phyloP scores from a whole-genome alignment of 2,329 filamentous ascomycete genomes.

The Beauveria australis region DNA sequence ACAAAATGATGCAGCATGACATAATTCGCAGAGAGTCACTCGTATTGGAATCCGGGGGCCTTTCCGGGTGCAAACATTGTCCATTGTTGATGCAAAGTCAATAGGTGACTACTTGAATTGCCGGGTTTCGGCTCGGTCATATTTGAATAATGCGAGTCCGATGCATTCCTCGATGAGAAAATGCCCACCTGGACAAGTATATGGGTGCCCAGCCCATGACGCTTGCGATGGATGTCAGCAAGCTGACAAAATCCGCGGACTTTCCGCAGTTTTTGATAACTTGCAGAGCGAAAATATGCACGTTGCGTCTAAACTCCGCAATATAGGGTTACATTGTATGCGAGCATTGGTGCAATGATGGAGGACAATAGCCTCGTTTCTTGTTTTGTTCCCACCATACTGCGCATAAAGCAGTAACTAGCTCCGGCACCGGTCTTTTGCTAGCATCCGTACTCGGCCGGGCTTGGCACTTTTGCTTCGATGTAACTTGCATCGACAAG shows the following conservation, averaged over 20 bases:
- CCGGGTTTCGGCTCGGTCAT: background rate
- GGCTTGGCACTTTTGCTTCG: background rate
- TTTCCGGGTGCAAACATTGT: background rate
- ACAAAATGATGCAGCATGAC: background rate
- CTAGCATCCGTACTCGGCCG: background rate
- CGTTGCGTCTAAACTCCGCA: background rate
- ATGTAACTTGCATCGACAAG: background rate
- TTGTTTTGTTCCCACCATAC: background rate
- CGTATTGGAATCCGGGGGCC: background rate
- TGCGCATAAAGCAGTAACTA: background rate
- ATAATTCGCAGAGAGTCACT: background rate
- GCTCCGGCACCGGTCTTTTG: background rate
- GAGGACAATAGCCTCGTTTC: background rate
- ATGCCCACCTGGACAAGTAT: background rate
- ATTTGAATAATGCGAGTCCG: background rate
- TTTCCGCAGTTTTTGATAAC: background rate
- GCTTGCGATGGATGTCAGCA: background rate
- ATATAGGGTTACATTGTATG: background rate
- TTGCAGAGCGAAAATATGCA: background rate
- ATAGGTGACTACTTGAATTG: background rate
- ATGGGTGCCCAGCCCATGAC: background rate
- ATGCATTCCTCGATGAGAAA: background rate
- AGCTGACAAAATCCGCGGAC: background rate
- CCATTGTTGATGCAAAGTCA: background rate
- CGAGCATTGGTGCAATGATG: background rate